Evolutionary conservation across 1,284 basidiomycete genomes (phyloP), one percentile per base, ranked within the genome.

Genomic region (Cryptococcus sp.): DNA sequence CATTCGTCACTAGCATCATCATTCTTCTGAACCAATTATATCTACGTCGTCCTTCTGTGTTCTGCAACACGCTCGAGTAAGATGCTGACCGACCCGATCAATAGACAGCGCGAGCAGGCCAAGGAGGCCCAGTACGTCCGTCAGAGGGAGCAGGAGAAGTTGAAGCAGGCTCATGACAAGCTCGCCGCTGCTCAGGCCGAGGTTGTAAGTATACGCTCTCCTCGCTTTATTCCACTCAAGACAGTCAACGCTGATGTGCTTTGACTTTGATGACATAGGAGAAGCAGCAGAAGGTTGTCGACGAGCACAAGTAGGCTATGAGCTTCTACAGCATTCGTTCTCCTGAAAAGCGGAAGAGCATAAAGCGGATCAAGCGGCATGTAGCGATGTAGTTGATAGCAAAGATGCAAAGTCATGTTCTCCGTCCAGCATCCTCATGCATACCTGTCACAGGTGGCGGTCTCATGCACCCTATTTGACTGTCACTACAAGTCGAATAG

Each of bases 81-180:
- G 46, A 27, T 49, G 39, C 47, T 56, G 43, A 51, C 39, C 23
- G 39, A 23, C 46, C 16, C 35, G 7, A 38, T 42, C 17, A 27
- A 20, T 63, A 76, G 74, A 25, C 53, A 73, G 50, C 71, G 73
- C 43, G 76, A 77, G 64, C 69, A 76, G 64, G 76, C 76, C 55
- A 63, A 74, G 66, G 76, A 77, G 66, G 66, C 69, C 45, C 70
- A 76, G 60, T 77, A 77, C 69, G 72, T 77, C 68, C 65, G 64
- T 57, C 63, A 58, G 51, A 50, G 54, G 20, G 58, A 61, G 58
- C 56, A 55, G 45, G 62, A 62, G 30, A 54, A 62, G 48, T 45
- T 62, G 45, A 61, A 63, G 57, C 15, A 40, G 3, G 65, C 65
- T 11, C 51, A 68, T 45, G 57, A 61, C 19, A 67, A 69, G 62